Percentiles rank a stretch among this genome's conserved stretches.
phyloP scores from a whole-genome alignment of 345 rosid genomes.

The Aquilaria malaccensis region DNA sequence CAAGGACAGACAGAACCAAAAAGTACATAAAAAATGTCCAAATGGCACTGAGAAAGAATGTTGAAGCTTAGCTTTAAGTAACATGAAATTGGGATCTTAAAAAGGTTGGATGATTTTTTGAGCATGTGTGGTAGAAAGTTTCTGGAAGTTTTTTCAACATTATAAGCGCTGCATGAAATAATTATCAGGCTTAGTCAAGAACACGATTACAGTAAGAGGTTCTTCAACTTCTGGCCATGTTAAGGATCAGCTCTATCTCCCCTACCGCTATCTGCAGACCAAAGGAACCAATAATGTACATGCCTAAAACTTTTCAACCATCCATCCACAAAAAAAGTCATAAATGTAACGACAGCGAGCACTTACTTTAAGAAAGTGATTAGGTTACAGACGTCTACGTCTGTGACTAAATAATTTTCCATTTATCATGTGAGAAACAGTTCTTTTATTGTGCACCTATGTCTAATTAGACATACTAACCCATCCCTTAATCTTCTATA shows the following conservation, averaged over 20 bases:
- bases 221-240: slow-evolving; percentile 93
- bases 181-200: background rate
- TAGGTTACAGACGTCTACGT: no score
- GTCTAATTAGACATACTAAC: no score
- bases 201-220: slow-evolving; percentile 55
- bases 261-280: slow-evolving; percentile 88
- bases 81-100: background rate
- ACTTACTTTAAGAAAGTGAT: no score
- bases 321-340: background rate
- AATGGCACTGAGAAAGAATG: no score
- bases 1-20: background rate
- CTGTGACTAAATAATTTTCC: no score
- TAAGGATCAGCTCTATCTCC: slow-evolving; percentile 86
- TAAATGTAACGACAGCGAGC: background rate
- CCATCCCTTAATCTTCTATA: no score
- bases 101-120: background rate
- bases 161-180: background rate
- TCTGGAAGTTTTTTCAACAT: no score
- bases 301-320: slow-evolving; percentile 3
- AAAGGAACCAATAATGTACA: slow-evolving; percentile 16
- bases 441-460: no score
- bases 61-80: no score
- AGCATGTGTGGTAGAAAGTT: background rate
- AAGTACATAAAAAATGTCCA: no score
- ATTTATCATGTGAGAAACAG: no score